phyloP scores from a whole-genome alignment of 148 eudicot genomes.

The Camellia granthamiana region DNA sequence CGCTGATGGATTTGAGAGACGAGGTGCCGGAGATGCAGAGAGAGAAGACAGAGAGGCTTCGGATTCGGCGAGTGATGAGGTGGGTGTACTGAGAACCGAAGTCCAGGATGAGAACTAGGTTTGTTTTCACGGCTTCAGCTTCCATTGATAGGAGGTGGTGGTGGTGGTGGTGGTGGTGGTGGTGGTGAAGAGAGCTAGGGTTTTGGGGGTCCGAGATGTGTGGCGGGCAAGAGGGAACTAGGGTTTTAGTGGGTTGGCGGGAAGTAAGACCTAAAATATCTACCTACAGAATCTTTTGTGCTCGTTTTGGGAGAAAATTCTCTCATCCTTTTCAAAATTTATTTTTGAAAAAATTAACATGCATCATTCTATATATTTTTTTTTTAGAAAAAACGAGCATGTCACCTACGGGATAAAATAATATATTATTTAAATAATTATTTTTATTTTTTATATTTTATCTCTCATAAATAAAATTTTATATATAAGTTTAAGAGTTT shows the following conservation, averaged over 20 bases:
- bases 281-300: background rate
- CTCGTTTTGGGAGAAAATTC: background rate
- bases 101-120: conserved; percentile 72
- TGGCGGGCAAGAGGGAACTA: background rate
- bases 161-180: background rate
- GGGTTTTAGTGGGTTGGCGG: conserved; percentile 6
- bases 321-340: background rate
- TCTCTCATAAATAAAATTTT: no score
- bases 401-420: no score
- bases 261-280: background rate
- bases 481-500: no score
- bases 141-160: conserved; percentile 38
- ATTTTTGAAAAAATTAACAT: no score
- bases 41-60: conserved; percentile 69
- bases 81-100: conserved; percentile 96
- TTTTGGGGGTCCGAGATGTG: background rate
- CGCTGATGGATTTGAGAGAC: conserved; percentile 64
- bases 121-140: conserved; percentile 53
- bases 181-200: background rate
- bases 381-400: no score
- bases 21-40: conserved; percentile 96
- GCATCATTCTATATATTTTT: no score
- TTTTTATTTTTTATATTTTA: no score
- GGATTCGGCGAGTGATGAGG: conserved; percentile 83
- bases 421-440: no score